Conservation (phyloP, 2,329 filamentous ascomycete genomes). For the Fusarium oligoseptatum region DNA sequence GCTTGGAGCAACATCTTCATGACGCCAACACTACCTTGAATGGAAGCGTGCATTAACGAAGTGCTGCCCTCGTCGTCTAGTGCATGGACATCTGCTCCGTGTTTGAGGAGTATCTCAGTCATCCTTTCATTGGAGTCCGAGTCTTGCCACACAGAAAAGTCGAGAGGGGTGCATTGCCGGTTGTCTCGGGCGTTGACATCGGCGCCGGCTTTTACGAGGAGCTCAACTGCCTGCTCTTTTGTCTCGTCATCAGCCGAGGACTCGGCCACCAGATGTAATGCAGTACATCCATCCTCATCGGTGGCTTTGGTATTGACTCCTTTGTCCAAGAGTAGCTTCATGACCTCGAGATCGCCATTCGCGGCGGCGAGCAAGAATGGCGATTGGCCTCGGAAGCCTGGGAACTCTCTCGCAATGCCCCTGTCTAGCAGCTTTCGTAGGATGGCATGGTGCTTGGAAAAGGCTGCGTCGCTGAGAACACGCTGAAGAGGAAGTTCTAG, state of each 20-base stretch:
- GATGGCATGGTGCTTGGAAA: background rate
- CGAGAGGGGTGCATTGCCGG: background rate
- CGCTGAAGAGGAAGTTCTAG: background rate
- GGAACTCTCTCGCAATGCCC: background rate
- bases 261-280: background rate
- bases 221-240: background rate
- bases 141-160: background rate
- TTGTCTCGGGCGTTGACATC: background rate
- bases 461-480: background rate
- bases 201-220: background rate
- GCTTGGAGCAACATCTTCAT: background rate
- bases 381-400: background rate
- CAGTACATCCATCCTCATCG: background rate
- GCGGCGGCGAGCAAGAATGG: background rate
- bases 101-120: background rate
- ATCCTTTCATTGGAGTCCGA: background rate
- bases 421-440: background rate
- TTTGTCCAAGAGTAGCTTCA: background rate
- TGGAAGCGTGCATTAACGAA: background rate
- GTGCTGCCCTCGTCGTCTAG: background rate
- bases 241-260: background rate
- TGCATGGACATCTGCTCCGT: background rate
- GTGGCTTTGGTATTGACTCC: background rate
- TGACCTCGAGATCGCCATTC: background rate
- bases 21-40: background rate